These are phyloP conservation scores for Asterophora lycoperdoides DNA, from an alignment of 768 basidiomycete genomes.

Conservation along the genomic window DNA sequence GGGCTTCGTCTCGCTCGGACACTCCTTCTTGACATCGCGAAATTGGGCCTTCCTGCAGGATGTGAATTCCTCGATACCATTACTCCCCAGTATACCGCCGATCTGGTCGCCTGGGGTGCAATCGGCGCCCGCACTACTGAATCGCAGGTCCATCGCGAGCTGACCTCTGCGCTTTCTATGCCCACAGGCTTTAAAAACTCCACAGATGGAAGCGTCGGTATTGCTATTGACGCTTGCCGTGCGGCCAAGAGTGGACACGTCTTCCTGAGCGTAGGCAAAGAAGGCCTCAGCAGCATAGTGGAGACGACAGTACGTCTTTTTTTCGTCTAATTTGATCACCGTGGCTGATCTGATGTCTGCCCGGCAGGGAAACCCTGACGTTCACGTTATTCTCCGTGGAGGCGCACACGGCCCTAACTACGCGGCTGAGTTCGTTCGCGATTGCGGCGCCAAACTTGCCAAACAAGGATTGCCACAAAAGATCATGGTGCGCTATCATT, in stretches of 20 bases:
- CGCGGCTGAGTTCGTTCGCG: constrained; percentile 70
- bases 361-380: constrained; percentile 80
- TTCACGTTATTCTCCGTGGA: constrained; percentile 93
- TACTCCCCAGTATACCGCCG: constrained; percentile 83
- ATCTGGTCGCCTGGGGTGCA: constrained; percentile 88
- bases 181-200: constrained; percentile 99
- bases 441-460: constrained; percentile 64
- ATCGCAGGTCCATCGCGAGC: constrained; percentile 88
- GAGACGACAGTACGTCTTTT: constrained; percentile 71
- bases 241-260: constrained; percentile 89
- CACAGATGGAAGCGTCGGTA: constrained; percentile 87
- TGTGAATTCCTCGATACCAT: constrained; percentile 89
- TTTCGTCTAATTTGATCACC: background rate
- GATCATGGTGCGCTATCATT: constrained; percentile 66
- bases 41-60: constrained; percentile 89
- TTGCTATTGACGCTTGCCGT: constrained; percentile 94
- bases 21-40: constrained; percentile 83
- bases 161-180: constrained; percentile 86
- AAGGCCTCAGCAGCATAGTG: constrained; percentile 90
- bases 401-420: constrained; percentile 90
- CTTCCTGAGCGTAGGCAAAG: constrained; percentile 96
- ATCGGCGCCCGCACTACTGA: constrained; percentile 94
- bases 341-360: background rate
- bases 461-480: constrained; percentile 78
- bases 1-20: constrained; percentile 87